These are phyloP conservation scores for Jaltomata sinuosa DNA, from an alignment of 257 asterid genomes.

Conservation along the genomic window DNA sequence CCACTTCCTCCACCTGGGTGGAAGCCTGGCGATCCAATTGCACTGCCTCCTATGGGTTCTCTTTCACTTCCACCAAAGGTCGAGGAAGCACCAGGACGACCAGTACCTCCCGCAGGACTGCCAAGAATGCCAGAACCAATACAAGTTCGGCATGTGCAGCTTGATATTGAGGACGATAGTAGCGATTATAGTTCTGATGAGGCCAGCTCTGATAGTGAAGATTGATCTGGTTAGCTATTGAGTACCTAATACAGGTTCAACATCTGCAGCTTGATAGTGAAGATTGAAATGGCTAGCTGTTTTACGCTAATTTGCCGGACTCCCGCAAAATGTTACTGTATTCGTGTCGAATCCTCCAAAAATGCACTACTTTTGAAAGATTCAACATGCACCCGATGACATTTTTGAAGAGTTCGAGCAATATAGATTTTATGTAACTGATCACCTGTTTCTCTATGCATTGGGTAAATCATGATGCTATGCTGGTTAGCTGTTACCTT, in stretches of 20 bases:
- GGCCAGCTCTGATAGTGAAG: conserved; percentile 72
- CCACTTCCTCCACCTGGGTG: conserved; percentile 91
- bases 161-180: conserved; percentile 76
- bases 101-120: conserved; percentile 34
- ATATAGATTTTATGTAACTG: conserved; percentile 26
- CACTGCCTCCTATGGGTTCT: conserved; percentile 62
- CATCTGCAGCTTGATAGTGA: conserved; percentile 73
- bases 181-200: conserved; percentile 68
- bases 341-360: too few species aligned
- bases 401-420: too few species aligned
- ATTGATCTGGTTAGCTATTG: conserved; percentile 19
- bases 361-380: too few species aligned
- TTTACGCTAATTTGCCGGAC: too few species aligned
- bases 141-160: conserved; percentile 90
- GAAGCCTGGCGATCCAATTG: conserved; percentile 84
- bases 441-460: conserved; percentile 38
- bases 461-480: not conserved
- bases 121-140: conserved; percentile 58
- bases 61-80: conserved; percentile 44
- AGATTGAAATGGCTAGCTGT: conserved; percentile 27
- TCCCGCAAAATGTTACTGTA: too few species aligned
- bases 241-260: conserved; percentile 64
- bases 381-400: too few species aligned
- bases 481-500: not conserved
- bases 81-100: conserved; percentile 46